Evolutionary conservation across 2,329 filamentous ascomycete species (phyloP), one percentile per base, ranked within the genome.

Genomic region (Juglanconis sp.): DNA sequence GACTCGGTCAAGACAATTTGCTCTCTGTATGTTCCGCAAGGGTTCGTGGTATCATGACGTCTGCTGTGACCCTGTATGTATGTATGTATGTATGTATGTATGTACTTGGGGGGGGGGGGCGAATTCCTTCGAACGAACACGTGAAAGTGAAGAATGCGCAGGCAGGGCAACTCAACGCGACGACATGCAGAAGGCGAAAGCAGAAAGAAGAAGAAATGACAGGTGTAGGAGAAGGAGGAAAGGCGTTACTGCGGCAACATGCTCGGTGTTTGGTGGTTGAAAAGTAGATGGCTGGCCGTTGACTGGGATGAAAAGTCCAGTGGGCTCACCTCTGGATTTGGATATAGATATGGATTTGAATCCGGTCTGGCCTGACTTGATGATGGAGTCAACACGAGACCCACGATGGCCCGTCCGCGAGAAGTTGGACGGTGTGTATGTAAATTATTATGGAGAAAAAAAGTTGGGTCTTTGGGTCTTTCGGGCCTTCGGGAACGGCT

Each of bases 1-100:
- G 54, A 69, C 71, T 68, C 66, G 65, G 66, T 60, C 30, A 52
- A 51, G 44, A 61, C 40, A 32, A 32, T n/a, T 24, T 7, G 44
- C 42, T 53, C 47, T 63, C 56, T 59, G 65, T 35, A 17, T 54
- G 36, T 38, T 64, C 65, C 38, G 31, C 30, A 40, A 34, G 50
- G 32, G 38, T 9, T 57, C 36, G 51, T 35, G 57, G 42, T 53
- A 50, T 61, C 36, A 35, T 56, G 34, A 17, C 31, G 5, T 11
- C 38, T 42, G 31, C 32, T 46, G 50, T 53, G 47, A 50, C 49
- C 50, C n/a, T 24, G 17, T 24, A 24, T 24, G 17, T 2, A 24
- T 24, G 17, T 24, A 24, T 24, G 17, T 24, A 24, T 2, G 17
- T 24, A 24, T 24, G 17, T 2, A 24, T 24, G 17, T 24, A 24